phyloP scores from a whole-genome alignment of 345 rosid species.

The Salix viminalis region DNA sequence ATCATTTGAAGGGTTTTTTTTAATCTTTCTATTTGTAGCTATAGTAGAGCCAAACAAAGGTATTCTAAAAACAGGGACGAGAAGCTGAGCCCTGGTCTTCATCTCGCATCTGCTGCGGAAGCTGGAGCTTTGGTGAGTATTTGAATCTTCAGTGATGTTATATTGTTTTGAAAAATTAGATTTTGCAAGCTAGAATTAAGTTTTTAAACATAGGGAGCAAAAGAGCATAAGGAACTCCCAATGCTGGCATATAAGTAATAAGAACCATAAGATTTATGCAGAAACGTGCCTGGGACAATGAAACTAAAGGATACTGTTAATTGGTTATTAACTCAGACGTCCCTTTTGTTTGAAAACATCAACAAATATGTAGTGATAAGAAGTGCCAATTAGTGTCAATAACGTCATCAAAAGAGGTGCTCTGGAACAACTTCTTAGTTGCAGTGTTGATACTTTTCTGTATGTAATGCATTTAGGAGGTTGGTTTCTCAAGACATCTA shows the following conservation, averaged over 20 bases:
- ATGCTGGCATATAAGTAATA: background rate
- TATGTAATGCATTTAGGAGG: background rate
- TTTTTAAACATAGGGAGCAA: background rate
- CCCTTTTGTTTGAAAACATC: background rate
- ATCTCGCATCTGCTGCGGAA: conserved; percentile 95
- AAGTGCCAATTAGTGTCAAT: background rate
- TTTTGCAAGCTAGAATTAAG: background rate
- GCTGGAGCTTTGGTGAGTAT: conserved; percentile 83
- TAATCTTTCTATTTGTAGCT: conserved; percentile 37
- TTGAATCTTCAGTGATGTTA: conserved; percentile 10
- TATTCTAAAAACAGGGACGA: conserved; percentile 57
- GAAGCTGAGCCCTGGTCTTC: conserved; percentile 63
- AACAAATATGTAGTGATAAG: background rate
- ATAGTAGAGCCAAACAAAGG: conserved; percentile 81
- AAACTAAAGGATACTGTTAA: background rate
- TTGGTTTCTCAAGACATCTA: background rate
- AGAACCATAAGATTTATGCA: background rate
- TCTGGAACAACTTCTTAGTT: background rate
- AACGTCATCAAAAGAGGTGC: background rate
- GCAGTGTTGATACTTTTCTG: background rate
- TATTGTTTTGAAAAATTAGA: conserved; percentile 4
- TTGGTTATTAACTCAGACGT: background rate
- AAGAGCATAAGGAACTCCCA: background rate
- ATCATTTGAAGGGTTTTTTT: background rate
- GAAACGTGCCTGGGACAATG: background rate